These are phyloP conservation scores for Sideroxylon spinosum DNA, from an alignment of 179 eudicot species.

Conservation along the genomic window DNA sequence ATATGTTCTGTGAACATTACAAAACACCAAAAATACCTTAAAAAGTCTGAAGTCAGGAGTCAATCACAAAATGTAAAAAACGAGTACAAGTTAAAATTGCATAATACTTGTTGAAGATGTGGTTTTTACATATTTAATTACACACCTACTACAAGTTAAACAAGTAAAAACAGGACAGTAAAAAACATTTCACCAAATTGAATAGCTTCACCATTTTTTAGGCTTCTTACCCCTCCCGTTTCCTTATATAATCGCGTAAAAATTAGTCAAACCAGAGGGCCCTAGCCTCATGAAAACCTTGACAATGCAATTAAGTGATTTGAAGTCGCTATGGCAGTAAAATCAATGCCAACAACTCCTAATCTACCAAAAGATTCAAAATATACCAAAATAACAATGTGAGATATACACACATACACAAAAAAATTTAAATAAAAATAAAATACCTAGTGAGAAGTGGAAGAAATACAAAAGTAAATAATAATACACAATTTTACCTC, in stretches of 20 bases:
- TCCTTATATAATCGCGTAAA: too few species aligned
- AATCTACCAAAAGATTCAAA: not conserved
- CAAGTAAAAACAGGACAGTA: too few species aligned
- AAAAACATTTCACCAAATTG: too few species aligned
- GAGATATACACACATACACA: not conserved
- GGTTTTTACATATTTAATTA: too few species aligned
- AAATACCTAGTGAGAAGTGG: not conserved
- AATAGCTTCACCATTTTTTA: too few species aligned
- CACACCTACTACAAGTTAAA: too few species aligned
- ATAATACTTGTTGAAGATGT: too few species aligned
- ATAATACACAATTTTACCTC: slow-evolving; percentile 36
- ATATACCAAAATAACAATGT: not conserved
- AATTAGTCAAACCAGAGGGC: not conserved
- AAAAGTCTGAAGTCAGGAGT: not conserved
- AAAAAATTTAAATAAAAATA: not conserved
- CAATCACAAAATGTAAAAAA: not conserved
- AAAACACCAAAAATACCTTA: not conserved
- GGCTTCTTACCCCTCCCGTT: too few species aligned
- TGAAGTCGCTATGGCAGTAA: not conserved
- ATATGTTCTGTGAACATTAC: not conserved
- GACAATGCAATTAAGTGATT: not conserved
- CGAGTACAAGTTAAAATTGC: too few species aligned
- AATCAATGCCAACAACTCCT: not conserved
- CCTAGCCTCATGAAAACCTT: not conserved
- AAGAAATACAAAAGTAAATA: not conserved